Base-by-base conservation (phyloP, 2,329 filamentous ascomycete genomes). In the Ascochyta pisi region DNA sequence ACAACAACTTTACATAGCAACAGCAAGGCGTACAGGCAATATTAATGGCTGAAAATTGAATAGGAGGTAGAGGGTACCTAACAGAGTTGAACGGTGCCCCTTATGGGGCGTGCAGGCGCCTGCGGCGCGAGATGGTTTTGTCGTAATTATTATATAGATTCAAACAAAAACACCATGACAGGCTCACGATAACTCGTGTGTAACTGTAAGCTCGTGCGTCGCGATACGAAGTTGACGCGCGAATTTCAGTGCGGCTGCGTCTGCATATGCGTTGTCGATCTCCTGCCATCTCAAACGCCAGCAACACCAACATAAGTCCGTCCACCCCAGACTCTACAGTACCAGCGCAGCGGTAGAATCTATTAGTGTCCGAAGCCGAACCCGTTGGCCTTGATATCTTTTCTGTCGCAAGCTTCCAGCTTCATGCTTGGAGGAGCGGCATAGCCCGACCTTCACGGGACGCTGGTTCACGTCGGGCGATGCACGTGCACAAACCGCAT, bases 371-470 rank as follows among this genome's bases (percentile, higher is more conserved):
- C 16, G 3, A 31, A 23, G 19, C 16, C 12, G 33, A 8, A 16
- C 24, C 16, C 22, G 43, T 26, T 31, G 48, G 16, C 24, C 9
- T n/a, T 24, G 15, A 33, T 19, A 19, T 19, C 22, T 10, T 29
- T 35, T n/a, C 7, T 50, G 48, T 34, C 24, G 33, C 53, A 38
- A 29, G 38, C 27, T 49, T 10, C 54, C 37, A 27, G 54, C 54
- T 52, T 52, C 34, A 52, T 57, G 54, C 54, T 40, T 48, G 54
- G n/a, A 49, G 33, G 13, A 40, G 44, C 43, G 44, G 48, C 49
- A 57, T 57, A 39, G 34, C 49, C 49, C 43, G 49, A 57, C 54
- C 35, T 37, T 34, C 35, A 49, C 49, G 49, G 48, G 43, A 57
- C 54, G 37, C 33, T 37, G 38, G 49, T 53, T 49, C 48, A 22